Percentiles rank a stretch among this genome's conserved stretches.
These are phyloP conservation scores for Lactifluus rugatus DNA, from an alignment of 768 basidiomycete species.

Conservation along the genomic window DNA sequence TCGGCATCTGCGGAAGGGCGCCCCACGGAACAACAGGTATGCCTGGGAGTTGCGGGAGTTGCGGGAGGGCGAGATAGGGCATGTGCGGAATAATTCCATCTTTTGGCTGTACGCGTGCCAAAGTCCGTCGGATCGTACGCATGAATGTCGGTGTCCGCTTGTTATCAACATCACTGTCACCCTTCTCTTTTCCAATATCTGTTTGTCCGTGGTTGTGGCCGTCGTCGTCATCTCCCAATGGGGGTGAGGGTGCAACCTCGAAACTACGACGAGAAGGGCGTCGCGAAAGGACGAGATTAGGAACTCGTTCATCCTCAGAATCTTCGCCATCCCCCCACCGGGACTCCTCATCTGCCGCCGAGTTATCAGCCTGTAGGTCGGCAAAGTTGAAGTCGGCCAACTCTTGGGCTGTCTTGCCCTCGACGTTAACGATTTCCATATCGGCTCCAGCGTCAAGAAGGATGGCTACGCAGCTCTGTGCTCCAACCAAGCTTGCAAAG, in stretches of 20 bases:
- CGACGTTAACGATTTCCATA: slow-evolving; percentile 58
- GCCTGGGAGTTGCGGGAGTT: slow-evolving; percentile 35
- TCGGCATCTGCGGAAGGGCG: slow-evolving; percentile 53
- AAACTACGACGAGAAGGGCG: slow-evolving; percentile 9
- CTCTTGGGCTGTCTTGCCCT: slow-evolving; percentile 63
- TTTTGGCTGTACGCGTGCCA: slow-evolving; percentile 50
- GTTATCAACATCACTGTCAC: slow-evolving; percentile 23
- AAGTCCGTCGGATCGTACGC: slow-evolving; percentile 66
- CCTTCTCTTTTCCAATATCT: slow-evolving; percentile 14
- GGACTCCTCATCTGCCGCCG: slow-evolving; percentile 41
- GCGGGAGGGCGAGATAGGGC: slow-evolving; percentile 33
- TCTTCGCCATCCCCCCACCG: slow-evolving; percentile 65
- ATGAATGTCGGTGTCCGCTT: slow-evolving; percentile 40
- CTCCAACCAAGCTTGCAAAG: slow-evolving; percentile 64
- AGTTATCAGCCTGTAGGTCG: slow-evolving; percentile 25
- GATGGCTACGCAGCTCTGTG: slow-evolving; percentile 50
- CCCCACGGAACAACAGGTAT: slow-evolving; percentile 37
- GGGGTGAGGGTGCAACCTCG: background rate
- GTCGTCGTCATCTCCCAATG: slow-evolving; percentile 6
- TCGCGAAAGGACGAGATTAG: slow-evolving; percentile 6
- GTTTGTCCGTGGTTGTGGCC: background rate
- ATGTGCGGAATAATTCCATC: slow-evolving; percentile 48
- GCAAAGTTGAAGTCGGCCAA: slow-evolving; percentile 40
- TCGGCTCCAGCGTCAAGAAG: slow-evolving; percentile 79
- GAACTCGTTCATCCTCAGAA: slow-evolving; percentile 33